A percentile compares a stretch with the other conserved stretches of the same genome.
These are phyloP conservation scores for Leptographium procerum DNA, from an alignment of 2,329 filamentous ascomycete species.

Conservation along the genomic window DNA sequence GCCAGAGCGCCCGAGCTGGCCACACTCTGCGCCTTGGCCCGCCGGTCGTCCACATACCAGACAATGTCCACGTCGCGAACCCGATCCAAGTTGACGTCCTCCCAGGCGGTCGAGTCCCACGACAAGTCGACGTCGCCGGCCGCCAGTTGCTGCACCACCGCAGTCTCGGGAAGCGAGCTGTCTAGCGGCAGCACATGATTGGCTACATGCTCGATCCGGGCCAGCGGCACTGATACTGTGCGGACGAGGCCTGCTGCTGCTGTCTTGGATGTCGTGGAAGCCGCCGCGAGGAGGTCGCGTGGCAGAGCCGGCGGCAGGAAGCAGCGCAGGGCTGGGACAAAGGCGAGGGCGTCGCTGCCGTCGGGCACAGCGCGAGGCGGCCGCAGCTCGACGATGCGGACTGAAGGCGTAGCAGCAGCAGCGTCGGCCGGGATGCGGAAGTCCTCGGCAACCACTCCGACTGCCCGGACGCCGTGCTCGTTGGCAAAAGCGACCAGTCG, in stretches of 20 bases:
- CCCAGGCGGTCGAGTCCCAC: constrained; percentile 67
- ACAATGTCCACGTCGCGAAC: constrained; percentile 75
- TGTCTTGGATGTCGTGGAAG: no score
- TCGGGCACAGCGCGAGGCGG: constrained; percentile 57
- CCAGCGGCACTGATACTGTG: constrained; percentile 57
- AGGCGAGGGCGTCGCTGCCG: constrained; percentile 78
- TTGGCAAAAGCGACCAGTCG: constrained; percentile 69
- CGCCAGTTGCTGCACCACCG: constrained; percentile 44
- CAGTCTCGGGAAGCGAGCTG: background rate
- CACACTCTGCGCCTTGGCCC: constrained; percentile 48
- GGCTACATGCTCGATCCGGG: constrained; percentile 77
- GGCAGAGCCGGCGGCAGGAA: constrained; percentile 54
- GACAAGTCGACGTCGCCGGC: constrained; percentile 50
- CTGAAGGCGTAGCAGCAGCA: constrained; percentile 22
- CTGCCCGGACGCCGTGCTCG: constrained; percentile 70
- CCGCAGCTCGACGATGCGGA: constrained; percentile 71
- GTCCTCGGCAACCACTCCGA: constrained; percentile 54
- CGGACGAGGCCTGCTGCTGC: constrained; percentile 31
- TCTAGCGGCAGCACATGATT: constrained; percentile 35
- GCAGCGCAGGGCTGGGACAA: constrained; percentile 57
- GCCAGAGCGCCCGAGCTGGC: constrained; percentile 52
- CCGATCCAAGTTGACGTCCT: constrained; percentile 71
- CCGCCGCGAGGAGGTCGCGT: constrained; percentile 54
- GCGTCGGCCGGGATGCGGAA: constrained; percentile 29
- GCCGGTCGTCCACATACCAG: constrained; percentile 64